A percentile compares a stretch with the other conserved stretches of the same genome.
Evolutionary conservation across 768 basidiomycete species (phyloP).

Genomic region (Chlorophyllum brunneum): DNA sequence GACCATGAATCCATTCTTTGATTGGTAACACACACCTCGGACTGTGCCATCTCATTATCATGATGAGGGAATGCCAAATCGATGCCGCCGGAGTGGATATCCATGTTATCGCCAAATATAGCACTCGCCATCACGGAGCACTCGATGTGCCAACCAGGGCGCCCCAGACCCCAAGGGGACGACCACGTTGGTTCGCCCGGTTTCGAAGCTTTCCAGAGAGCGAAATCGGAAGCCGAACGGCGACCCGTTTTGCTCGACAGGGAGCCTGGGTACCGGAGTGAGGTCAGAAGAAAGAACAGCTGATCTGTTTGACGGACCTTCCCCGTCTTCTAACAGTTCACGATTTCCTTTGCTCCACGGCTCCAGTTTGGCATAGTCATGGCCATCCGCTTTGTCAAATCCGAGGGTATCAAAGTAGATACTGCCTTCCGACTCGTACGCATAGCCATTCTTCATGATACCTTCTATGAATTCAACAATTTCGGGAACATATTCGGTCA

Average conservation of each 20-base stretch:
- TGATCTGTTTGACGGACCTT: constrained; percentile 52
- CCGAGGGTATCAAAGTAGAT: constrained; percentile 87
- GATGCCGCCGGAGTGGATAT: constrained; percentile 96
- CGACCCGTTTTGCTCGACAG: constrained; percentile 52
- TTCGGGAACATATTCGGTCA: constrained; percentile 96
- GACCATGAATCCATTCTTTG: constrained; percentile 7
- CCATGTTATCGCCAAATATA: constrained; percentile 86
- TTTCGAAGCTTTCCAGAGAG: constrained; percentile 96
- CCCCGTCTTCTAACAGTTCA: constrained; percentile 85
- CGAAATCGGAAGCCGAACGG: constrained; percentile 89
- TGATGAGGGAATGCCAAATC: constrained; percentile 99
- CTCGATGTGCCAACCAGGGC: constrained; percentile 99
- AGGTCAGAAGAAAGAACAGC: background rate
- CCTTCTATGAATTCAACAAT: constrained; percentile 85
- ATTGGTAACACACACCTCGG: constrained; percentile 58
- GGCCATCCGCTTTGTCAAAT: constrained; percentile 74
- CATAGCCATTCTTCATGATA: constrained; percentile 85
- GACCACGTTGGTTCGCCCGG: constrained; percentile 96
- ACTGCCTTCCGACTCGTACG: constrained; percentile 63
- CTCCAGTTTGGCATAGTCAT: constrained; percentile 91
- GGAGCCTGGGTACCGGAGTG: constrained; percentile 26
- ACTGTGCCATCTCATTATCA: constrained; percentile 97
- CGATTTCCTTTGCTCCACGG: constrained; percentile 95
- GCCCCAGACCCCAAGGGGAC: constrained; percentile 93
- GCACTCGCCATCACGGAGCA: constrained; percentile 98